These are phyloP conservation scores for Solanum corneliomulleri DNA, from an alignment of 257 asterid species.

Conservation along the genomic window DNA sequence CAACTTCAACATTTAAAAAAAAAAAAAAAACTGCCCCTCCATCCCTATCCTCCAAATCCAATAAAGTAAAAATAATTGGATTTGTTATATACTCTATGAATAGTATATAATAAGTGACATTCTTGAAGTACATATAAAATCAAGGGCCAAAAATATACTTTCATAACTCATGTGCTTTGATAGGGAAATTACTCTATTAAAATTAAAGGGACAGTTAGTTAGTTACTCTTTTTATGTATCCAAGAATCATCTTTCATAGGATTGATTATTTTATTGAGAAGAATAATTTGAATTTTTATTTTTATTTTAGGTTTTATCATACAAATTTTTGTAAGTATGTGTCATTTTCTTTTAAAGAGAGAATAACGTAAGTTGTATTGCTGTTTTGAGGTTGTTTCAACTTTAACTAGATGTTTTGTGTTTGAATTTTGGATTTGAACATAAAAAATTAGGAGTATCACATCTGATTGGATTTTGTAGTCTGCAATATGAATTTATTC, in stretches of 20 bases:
- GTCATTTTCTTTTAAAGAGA: background rate
- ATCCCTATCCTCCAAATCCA: background rate
- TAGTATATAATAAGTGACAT: background rate
- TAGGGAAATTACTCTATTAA: background rate
- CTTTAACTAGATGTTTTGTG: too few relatives aligned
- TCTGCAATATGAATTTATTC: too few relatives aligned
- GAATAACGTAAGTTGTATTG: background rate
- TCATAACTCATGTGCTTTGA: background rate
- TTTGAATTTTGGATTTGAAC: too few relatives aligned
- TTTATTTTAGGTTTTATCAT: background rate
- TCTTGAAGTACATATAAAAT: background rate
- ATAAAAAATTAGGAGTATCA: background rate
- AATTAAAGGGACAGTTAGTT: background rate
- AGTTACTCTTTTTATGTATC: background rate
- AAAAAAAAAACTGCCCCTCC: background rate
- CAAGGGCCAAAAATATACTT: background rate
- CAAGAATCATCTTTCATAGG: background rate
- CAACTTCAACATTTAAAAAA: background rate
- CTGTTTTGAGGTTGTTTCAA: rapidly evolving
- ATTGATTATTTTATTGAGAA: background rate
- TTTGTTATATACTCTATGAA: background rate
- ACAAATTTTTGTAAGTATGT: background rate
- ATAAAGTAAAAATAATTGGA: background rate
- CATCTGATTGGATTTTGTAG: background rate
- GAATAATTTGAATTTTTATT: background rate